phyloP scores from a whole-genome alignment of 495 filamentous ascomycete species.

The Penicillium atrosanguineum region DNA sequence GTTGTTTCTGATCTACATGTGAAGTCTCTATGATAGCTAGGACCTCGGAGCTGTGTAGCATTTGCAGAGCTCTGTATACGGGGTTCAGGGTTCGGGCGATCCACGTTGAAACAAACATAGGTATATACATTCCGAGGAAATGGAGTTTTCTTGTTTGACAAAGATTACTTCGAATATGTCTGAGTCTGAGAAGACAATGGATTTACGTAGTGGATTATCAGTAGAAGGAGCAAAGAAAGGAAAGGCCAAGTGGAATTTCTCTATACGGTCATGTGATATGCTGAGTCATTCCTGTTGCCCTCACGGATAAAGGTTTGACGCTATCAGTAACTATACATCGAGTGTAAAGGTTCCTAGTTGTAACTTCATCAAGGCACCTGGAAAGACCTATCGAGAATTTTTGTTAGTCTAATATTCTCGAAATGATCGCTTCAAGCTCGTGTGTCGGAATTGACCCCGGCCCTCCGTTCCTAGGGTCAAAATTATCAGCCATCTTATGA shows the following conservation, averaged over 20 bases:
- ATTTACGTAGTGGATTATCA: background rate
- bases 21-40: background rate
- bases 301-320: background rate
- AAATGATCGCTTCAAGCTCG: background rate
- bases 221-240: background rate
- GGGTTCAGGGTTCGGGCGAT: background rate
- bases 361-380: background rate
- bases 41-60: background rate
- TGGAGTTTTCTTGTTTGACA: background rate
- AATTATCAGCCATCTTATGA: background rate
- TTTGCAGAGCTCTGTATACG: background rate
- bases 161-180: background rate
- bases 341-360: background rate
- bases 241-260: background rate
- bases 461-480: background rate
- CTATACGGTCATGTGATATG: background rate
- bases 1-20: background rate
- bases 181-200: background rate
- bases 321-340: background rate
- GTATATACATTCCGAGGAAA: background rate
- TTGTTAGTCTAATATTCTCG: background rate
- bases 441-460: background rate
- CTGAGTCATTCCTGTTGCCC: background rate
- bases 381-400: background rate
- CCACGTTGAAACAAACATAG: background rate